These are phyloP conservation scores for Cyberlindnera petersonii DNA, from an alignment of 805 yeast species.

Conservation along the genomic window DNA sequence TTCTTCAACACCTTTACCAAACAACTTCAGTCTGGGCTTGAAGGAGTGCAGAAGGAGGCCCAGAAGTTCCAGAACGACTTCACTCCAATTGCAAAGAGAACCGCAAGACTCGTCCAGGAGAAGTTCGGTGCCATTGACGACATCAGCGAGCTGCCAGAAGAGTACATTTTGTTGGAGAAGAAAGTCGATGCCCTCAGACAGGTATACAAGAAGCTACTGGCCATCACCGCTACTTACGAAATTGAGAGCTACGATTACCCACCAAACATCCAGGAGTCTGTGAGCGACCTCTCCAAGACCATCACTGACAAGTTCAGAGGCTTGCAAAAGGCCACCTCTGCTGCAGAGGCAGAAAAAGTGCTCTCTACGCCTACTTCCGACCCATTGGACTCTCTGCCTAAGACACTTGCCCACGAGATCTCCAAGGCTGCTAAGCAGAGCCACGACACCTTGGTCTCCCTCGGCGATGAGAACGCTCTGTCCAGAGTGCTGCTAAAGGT, in stretches of 20 bases:
- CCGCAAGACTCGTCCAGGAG: conserved; percentile 55
- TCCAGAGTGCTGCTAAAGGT: conserved; percentile 36
- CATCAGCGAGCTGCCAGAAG: conserved; percentile 70
- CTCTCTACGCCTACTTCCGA: conserved; percentile 33
- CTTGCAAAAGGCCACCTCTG: conserved; percentile 58
- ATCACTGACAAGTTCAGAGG: conserved; percentile 53
- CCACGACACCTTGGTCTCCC: conserved; percentile 38
- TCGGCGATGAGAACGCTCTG: conserved; percentile 27
- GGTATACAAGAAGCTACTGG: conserved; percentile 50
- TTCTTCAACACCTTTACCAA: conserved; percentile 27
- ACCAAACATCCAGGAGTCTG: conserved; percentile 67
- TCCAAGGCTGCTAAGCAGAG: conserved; percentile 52
- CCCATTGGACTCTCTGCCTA: conserved; percentile 40
- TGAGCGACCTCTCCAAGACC: conserved; percentile 56
- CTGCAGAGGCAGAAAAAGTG: conserved; percentile 62
- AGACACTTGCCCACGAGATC: conserved; percentile 71
- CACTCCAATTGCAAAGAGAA: conserved; percentile 56
- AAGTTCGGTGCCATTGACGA: conserved; percentile 63
- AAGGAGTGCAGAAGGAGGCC: conserved; percentile 35
- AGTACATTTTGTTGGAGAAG: conserved; percentile 63
- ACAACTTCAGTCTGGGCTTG: conserved; percentile 23
- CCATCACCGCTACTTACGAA: conserved; percentile 59
- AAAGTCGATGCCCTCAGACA: conserved; percentile 61
- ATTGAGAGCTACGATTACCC: conserved; percentile 81
- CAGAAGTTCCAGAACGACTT: conserved; percentile 38